These are phyloP conservation scores for Scheffersomyces parashehatae DNA, from an alignment of 1,139 yeast genomes.

Conservation along the genomic window DNA sequence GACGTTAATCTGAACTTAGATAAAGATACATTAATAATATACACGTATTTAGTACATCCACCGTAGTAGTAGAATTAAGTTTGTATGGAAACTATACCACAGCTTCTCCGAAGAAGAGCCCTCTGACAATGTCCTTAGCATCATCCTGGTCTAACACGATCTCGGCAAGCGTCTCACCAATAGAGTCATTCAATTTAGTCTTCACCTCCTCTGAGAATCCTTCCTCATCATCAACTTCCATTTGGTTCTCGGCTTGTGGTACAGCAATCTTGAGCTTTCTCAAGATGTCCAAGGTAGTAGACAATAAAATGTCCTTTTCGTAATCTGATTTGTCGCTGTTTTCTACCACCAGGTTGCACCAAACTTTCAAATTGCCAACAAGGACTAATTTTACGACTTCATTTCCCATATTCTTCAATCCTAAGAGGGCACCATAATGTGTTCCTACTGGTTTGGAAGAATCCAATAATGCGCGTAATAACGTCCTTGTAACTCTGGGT, in stretches of 20 bases:
- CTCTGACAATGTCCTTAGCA: slow-evolving; percentile 57
- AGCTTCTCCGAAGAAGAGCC: slow-evolving; percentile 76
- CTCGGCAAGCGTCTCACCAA: slow-evolving; percentile 62
- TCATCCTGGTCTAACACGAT: slow-evolving; percentile 53
- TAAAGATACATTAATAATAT: no score
- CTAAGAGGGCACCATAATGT: slow-evolving; percentile 88
- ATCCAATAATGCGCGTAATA: slow-evolving; percentile 87
- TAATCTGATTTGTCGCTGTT: slow-evolving; percentile 36
- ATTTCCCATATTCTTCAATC: slow-evolving; percentile 78
- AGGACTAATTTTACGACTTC: slow-evolving; percentile 86
- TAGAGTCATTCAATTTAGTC: slow-evolving; percentile 50
- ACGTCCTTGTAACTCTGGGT: slow-evolving; percentile 91
- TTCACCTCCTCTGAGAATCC: slow-evolving; percentile 44
- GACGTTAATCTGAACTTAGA: no score
- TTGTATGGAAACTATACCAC: slow-evolving; percentile 14
- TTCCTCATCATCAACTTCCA: slow-evolving; percentile 33
- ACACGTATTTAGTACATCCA: no score
- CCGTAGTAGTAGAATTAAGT: no score
- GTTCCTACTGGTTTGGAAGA: slow-evolving; percentile 78
- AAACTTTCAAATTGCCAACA: slow-evolving; percentile 79
- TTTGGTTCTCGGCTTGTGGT: slow-evolving; percentile 23
- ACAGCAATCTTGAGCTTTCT: slow-evolving; percentile 41
- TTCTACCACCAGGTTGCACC: slow-evolving; percentile 62
- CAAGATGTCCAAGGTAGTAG: slow-evolving; percentile 57
- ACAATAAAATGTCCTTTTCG: slow-evolving; percentile 48